phyloP scores from a whole-genome alignment of 1,139 yeast species.

The Pichia sp. region DNA sequence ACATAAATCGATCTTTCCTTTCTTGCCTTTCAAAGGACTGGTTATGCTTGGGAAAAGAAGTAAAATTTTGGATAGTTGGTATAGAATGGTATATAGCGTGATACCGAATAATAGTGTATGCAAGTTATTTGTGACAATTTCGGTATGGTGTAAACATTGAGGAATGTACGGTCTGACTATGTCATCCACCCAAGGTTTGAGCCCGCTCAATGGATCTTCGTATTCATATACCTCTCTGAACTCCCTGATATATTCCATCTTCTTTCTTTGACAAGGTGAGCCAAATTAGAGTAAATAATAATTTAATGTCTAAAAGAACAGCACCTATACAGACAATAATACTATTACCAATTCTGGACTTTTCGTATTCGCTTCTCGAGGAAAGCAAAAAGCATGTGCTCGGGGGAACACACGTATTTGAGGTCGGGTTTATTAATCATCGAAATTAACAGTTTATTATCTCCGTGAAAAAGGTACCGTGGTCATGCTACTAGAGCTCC shows the following conservation, averaged over 20 bases:
- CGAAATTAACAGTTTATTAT: no score
- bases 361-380: no score
- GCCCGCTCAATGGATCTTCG: slow-evolving; percentile 25
- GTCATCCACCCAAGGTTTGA: slow-evolving; percentile 15
- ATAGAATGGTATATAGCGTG: slow-evolving; percentile 32
- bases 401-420: no score
- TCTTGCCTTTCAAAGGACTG: slow-evolving; percentile 34
- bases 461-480: no score
- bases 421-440: no score
- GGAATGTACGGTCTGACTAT: slow-evolving; percentile 33
- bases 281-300: no score
- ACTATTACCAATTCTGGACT: no score
- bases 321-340: no score
- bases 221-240: slow-evolving; percentile 11
- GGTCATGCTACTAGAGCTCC: no score
- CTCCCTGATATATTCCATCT: slow-evolving; percentile 5
- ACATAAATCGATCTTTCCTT: slow-evolving; percentile 64
- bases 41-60: slow-evolving; percentile 28
- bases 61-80: slow-evolving; percentile 34
- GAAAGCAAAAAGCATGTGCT: no score
- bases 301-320: no score
- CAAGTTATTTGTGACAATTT: slow-evolving; percentile 24
- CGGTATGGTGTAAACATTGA: slow-evolving; percentile 2
- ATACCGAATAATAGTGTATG: slow-evolving; percentile 28
- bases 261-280: no score